phyloP scores from a whole-genome alignment of 1,139 yeast species.

The Lodderomyces parapsilosis region DNA sequence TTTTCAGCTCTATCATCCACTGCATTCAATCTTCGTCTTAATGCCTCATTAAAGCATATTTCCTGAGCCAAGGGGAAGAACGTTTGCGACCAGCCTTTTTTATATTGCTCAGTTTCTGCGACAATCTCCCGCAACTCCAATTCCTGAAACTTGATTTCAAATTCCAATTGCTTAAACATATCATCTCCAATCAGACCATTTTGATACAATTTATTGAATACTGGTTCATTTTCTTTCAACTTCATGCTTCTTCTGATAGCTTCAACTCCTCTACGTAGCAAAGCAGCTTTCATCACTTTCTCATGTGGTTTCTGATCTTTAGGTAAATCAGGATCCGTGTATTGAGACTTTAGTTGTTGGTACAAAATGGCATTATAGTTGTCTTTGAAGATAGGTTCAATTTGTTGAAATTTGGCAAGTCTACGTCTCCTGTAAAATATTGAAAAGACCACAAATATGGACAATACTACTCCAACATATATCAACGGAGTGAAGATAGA shows the following conservation, averaged over 20 bases:
- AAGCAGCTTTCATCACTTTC: conserved; percentile 81
- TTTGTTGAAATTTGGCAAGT: conserved; percentile 48
- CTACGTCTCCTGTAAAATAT: conserved; percentile 65
- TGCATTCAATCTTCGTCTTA: conserved; percentile 75
- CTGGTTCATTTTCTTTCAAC: conserved; percentile 71
- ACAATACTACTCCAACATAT: conserved; percentile 68
- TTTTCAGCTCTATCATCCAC: conserved; percentile 54
- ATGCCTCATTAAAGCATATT: conserved; percentile 87
- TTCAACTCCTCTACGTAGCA: conserved; percentile 72
- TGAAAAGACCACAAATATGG: conserved; percentile 75
- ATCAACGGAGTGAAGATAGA: conserved; percentile 85
- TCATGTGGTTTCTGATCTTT: conserved; percentile 64
- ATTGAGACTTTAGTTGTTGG: conserved; percentile 51
- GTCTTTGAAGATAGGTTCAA: conserved; percentile 71
- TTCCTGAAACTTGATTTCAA: conserved; percentile 77
- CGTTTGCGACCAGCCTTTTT: conserved; percentile 77
- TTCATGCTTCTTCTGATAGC: conserved; percentile 66
- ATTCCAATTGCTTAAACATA: conserved; percentile 72
- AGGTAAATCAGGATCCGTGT: conserved; percentile 36
- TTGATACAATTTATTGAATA: conserved; percentile 70
- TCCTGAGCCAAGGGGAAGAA: conserved; percentile 84
- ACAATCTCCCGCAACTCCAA: conserved; percentile 77
- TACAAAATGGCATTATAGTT: conserved; percentile 68
- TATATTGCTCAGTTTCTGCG: conserved; percentile 69
- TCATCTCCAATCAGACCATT: conserved; percentile 92